Evolutionary conservation across 2,329 filamentous ascomycete genomes (phyloP), one percentile per base, ranked within the genome.

Genomic region (Hypoxylon rubiginosum): DNA sequence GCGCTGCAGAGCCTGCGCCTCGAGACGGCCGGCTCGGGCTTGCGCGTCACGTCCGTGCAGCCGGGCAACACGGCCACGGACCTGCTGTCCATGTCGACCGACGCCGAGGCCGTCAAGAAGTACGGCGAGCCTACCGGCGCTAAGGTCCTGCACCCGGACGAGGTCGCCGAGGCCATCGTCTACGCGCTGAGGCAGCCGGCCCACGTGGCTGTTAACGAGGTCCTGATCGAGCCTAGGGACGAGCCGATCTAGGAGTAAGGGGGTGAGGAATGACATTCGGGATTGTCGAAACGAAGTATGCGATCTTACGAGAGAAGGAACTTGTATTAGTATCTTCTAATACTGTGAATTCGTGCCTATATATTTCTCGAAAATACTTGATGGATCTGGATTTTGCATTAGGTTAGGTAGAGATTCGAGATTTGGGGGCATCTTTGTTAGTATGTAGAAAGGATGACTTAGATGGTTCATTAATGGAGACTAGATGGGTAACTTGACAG

Each of bases 181-280:
- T 94, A 90, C 78, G 92, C 92, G 0, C 81, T 95, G 17, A 86
- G 86, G 65, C 91, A 94, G 82, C 91, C 92, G 0, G 83, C 86
- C 58, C 90, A 94, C 79, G 91, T 94, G 46, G 87, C 91, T 43
- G 90, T 95, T 1, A 95, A 95, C 70, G 92, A 95, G 81, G 85
- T 95, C 3, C 77, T 95, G 76, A 91, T 95, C 75, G 91, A 93
- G 82, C 91, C 91, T 13, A 82, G 91, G 49, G 91, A 93, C 71
- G 91, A 93, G 80, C 91, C 91, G 10, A 92, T 92, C 66, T 92
- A 71, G 75, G 9, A n/a, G 8, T 13, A 34, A 36, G 21, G 21
- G 9, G 24, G 36, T 10, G 4, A 43, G 1, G 28, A 19, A 19
- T 13, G 10, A 15, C 4, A 15, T 15, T 28, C 1, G 11, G 15